These are phyloP conservation scores for Sporothrix sp. DNA, from an alignment of 2,329 filamentous ascomycete species.

Conservation along the genomic window DNA sequence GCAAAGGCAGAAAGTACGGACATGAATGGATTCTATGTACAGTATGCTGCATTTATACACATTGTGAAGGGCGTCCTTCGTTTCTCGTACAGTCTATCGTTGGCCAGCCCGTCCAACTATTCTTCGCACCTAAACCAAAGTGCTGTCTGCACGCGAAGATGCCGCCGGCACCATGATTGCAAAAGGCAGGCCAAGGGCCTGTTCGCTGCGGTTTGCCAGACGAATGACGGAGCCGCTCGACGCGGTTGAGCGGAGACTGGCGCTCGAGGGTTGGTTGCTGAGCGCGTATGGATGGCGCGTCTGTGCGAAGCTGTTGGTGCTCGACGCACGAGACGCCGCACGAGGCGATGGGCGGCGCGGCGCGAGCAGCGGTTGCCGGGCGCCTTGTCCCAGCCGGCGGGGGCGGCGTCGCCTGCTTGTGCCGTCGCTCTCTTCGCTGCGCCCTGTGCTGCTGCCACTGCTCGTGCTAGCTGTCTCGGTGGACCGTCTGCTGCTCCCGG, in stretches of 20 bases:
- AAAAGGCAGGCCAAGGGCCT: conserved; percentile 27
- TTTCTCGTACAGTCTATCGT: neutral
- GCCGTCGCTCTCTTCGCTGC: conserved; percentile 5
- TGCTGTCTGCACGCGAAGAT: too few relatives aligned
- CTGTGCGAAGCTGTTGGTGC: conserved; percentile 33
- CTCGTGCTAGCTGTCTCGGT: neutral
- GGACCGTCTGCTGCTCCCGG: neutral
- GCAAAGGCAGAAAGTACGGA: neutral
- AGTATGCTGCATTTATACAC: conserved; percentile 6
- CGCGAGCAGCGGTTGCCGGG: neutral
- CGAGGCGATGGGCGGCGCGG: neutral
- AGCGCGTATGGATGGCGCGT: conserved; percentile 31
- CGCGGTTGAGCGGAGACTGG: conserved; percentile 30
- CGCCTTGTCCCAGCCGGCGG: neutral
- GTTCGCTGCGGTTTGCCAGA: conserved; percentile 31
- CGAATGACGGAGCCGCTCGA: conserved; percentile 39
- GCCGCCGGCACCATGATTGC: conserved; percentile 21
- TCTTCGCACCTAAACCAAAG: too few relatives aligned
- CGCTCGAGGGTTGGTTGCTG: conserved; percentile 30
- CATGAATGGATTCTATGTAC: neutral
- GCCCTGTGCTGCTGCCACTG: neutral
- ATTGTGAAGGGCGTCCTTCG: neutral
- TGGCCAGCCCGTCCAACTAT: too few relatives aligned
- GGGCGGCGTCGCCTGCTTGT: conserved; percentile 8
- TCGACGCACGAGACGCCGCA: conserved; percentile 16